Evolutionary conservation across 1,284 basidiomycete species (phyloP).

Genomic region (Cutaneotrichosporon sp.): DNA sequence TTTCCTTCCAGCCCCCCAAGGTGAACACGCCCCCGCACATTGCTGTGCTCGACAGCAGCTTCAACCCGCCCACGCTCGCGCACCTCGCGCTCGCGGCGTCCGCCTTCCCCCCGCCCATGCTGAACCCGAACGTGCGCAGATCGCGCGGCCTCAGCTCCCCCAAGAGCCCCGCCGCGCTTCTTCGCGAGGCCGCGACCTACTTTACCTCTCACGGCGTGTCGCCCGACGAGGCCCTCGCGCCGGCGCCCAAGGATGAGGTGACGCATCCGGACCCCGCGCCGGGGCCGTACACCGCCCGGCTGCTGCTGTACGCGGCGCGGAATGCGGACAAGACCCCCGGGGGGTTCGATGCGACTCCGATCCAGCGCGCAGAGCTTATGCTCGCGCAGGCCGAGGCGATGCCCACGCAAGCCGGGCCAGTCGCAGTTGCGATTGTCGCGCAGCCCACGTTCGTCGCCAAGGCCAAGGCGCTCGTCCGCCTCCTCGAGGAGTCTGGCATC

Average conservation of each 20-base stretch:
- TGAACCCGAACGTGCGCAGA: constrained; percentile 26
- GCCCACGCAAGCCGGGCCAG: constrained; percentile 14
- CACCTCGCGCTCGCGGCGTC: constrained; percentile 72
- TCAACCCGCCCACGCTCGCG: constrained; percentile 89
- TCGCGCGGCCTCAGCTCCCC: constrained; percentile 38
- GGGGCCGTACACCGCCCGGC: constrained; percentile 66
- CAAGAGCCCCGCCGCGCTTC: constrained; percentile 2
- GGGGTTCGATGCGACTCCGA: constrained; percentile 67
- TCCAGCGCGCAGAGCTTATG: constrained; percentile 84
- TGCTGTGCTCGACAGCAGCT: constrained; percentile 82
- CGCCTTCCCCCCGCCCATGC: constrained; percentile 25
- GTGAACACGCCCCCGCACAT: constrained; percentile 35
- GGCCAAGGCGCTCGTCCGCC: constrained; percentile 60
- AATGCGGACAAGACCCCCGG: constrained; percentile 86
- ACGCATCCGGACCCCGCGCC: constrained; percentile 28
- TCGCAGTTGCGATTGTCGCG: constrained; percentile 76
- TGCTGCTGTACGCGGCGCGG: constrained; percentile 80
- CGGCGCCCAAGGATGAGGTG: constrained; percentile 1
- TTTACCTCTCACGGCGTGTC: constrained; percentile 4
- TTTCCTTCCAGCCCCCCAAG: neutral
- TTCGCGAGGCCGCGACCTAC: constrained; percentile 12
- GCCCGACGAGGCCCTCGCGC: constrained; percentile 31
- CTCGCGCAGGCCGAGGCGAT: constrained; percentile 59
- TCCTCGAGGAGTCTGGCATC: neutral
- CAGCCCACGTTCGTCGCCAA: constrained; percentile 89